phyloP scores from a whole-genome alignment of 192 early-diverging fungal genomes.

The Backusella psychrophila region DNA sequence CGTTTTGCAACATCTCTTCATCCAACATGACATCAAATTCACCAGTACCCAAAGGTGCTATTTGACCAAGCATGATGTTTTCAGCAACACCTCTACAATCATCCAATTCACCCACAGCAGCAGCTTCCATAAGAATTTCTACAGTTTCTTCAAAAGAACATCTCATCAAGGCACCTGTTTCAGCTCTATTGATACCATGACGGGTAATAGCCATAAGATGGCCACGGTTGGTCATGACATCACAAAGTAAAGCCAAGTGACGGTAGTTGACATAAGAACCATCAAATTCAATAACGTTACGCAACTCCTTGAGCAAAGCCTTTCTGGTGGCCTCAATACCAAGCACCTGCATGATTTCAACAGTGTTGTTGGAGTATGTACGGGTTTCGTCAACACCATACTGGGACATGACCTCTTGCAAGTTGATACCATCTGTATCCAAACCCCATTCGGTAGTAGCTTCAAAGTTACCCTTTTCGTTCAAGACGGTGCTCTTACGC shows the following conservation, averaged over 20 bases:
- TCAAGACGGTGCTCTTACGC: conserved; percentile 46
- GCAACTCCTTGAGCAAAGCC: conserved; percentile 85
- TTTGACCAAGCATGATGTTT: conserved; percentile 96
- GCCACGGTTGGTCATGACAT: conserved; percentile 95
- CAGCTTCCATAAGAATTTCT: conserved; percentile 96
- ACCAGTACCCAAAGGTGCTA: conserved; percentile 95
- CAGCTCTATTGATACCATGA: conserved; percentile 93
- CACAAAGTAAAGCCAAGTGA: conserved; percentile 91
- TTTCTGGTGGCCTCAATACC: conserved; percentile 97
- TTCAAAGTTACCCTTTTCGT: conserved; percentile 62
- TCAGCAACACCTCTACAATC: conserved; percentile 96
- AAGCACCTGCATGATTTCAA: conserved; percentile 88
- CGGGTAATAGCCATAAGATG: conserved; percentile 95
- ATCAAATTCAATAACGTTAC: conserved; percentile 92
- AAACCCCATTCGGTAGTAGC: conserved; percentile 72
- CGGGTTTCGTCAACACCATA: conserved; percentile 78
- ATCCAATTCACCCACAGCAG: conserved; percentile 85
- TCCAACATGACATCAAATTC: conserved; percentile 92
- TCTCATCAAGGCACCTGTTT: conserved; percentile 91
- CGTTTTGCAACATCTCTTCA: conserved; percentile 83
- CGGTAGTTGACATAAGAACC: conserved; percentile 99
- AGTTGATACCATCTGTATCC: conserved; percentile 92
- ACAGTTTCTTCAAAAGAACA: conserved; percentile 99
- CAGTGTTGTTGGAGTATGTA: conserved; percentile 91
- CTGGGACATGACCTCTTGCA: conserved; percentile 82